Base-by-base conservation (phyloP, 2,329 filamentous ascomycete species). In the Aspergillus pseudoterreus region DNA sequence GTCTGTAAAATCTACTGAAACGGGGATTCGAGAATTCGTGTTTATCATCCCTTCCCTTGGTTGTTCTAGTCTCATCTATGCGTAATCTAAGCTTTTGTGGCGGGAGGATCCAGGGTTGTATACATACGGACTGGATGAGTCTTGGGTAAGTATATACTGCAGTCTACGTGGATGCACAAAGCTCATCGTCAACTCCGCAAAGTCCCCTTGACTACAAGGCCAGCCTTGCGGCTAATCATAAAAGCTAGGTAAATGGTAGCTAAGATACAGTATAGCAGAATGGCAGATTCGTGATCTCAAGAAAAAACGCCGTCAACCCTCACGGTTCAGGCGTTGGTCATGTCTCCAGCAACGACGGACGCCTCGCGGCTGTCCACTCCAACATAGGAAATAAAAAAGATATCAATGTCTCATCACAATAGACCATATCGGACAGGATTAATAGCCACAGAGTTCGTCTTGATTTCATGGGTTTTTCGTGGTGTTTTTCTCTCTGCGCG, bases 201-300 rank as follows among this genome's bases (percentile, higher is more conserved):
- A n/a, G 39, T n/a, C 35, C 14, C 14, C 14, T n/a, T n/a, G 15
- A 57, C 44, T 56, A 59, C 57, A 60, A 60, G 58, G 53, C 55
- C 55, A 61, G 58, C 59, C 59, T 61, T 61, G 52, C 54, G 59
- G 60, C 61, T 64, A 65, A 63, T 71, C 67, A 60, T 69, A 65
- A 70, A 42, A 42, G 14, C 39, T 42, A 22, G 62, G 63, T 69
- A 69, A 70, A 70, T 67, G 59, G 61, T 66, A 63, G 67, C 64
- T 71, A 71, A 70, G 67, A 70, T 71, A 71, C 67, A 71, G 58
- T 64, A 68, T 64, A 69, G 62, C 57, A 62, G 57, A 59, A 68
- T 63, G 63, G 60, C 65, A 71, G 61, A 65, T 65, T 70, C 66
- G 65, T 66, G 64, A 69, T 43, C 49, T 38, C 35, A 38, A 38